Evolutionary conservation across 192 early-diverging fungal genomes (phyloP).

Genomic region (Entomortierella beljakovae): DNA sequence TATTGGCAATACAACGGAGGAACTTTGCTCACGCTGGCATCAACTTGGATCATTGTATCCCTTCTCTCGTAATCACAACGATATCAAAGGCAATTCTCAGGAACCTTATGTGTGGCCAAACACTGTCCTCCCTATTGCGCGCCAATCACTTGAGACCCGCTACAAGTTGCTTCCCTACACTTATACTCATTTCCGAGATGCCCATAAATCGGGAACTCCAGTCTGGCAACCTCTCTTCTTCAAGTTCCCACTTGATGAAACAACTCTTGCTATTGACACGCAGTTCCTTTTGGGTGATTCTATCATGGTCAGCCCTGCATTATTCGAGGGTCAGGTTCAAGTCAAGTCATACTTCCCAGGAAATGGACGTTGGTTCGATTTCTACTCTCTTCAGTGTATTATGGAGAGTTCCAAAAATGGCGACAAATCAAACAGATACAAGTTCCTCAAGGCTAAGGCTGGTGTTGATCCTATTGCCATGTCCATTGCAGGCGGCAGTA

Average conservation of each 20-base stretch:
- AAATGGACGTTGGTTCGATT: slow-evolving; percentile 72
- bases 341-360: slow-evolving; percentile 73
- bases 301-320: slow-evolving; percentile 71
- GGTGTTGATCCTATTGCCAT: slow-evolving; percentile 69
- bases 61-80: slow-evolving; percentile 75
- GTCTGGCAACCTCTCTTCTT: slow-evolving; percentile 69
- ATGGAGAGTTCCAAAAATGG: slow-evolving; percentile 16
- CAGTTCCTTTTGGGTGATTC: slow-evolving; percentile 71
- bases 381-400: slow-evolving; percentile 53
- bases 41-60: slow-evolving; percentile 73
- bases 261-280: slow-evolving; percentile 57
- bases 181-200: slow-evolving; percentile 66
- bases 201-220: slow-evolving; percentile 63
- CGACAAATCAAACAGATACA: slow-evolving; percentile 14
- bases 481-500: slow-evolving; percentile 67
- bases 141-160: slow-evolving; percentile 63
- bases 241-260: slow-evolving; percentile 54
- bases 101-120: slow-evolving; percentile 70
- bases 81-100: slow-evolving; percentile 57
- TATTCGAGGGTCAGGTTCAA: slow-evolving; percentile 55
- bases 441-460: slow-evolving; percentile 57
- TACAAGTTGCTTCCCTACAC: slow-evolving; percentile 72
- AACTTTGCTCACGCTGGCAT: slow-evolving; percentile 75
- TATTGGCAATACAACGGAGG: slow-evolving; percentile 64
- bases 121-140: slow-evolving; percentile 64